phyloP scores from a whole-genome alignment of 129 eudicot species.

The Helichrysum umbraculigerum region DNA sequence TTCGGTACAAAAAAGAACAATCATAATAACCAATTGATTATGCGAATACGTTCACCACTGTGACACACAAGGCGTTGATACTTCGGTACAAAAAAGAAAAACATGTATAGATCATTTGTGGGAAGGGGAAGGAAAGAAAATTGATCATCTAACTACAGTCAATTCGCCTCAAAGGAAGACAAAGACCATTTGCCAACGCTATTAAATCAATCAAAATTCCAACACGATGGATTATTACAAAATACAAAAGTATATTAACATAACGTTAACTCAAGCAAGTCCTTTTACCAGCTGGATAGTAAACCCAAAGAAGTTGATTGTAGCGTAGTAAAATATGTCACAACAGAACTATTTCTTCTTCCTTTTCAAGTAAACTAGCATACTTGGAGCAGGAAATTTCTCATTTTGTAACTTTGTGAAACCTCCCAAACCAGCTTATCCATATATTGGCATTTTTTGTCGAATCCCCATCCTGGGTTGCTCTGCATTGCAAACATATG shows the following conservation, averaged over 20 bases:
- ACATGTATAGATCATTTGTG: neutral
- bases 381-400: constrained; percentile 10
- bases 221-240: constrained; percentile 30
- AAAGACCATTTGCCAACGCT: neutral
- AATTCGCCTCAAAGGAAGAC: neutral
- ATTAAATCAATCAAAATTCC: constrained; percentile 25
- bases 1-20: no score
- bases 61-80: neutral
- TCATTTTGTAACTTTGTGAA: constrained; percentile 66
- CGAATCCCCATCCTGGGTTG: constrained; percentile 97
- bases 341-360: neutral
- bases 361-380: constrained; percentile 1
- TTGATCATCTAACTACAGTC: constrained; percentile 9
- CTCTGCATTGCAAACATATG: constrained; percentile 55
- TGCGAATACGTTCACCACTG: no score
- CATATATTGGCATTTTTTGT: constrained; percentile 86
- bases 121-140: neutral
- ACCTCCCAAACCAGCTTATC: constrained; percentile 75
- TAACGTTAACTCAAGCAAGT: neutral
- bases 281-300: constrained; percentile 7
- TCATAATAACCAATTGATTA: no score
- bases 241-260: constrained; percentile 18
- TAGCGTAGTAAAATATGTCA: constrained; percentile 8
- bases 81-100: neutral
- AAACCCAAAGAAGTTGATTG: constrained; percentile 10